phyloP scores from a whole-genome alignment of 2,329 filamentous ascomycete species.

The Scedosporium boydii region DNA sequence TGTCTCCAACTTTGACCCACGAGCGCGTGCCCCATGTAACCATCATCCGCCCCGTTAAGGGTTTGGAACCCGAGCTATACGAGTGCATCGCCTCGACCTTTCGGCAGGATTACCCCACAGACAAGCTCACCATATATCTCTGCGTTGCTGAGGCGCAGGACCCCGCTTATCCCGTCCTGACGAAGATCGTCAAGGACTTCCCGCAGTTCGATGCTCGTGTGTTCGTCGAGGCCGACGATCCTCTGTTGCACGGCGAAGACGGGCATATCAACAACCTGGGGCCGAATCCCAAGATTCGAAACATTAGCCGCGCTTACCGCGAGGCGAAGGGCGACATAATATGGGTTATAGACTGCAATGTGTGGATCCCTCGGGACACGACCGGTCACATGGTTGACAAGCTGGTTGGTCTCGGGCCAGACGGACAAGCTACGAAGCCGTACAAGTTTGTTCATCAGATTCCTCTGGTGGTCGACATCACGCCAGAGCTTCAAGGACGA shows the following conservation, averaged over 20 bases:
- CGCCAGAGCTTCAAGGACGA: slow-evolving; percentile 1
- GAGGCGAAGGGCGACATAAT: slow-evolving; percentile 82
- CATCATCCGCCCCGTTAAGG: slow-evolving; percentile 87
- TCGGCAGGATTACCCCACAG: slow-evolving; percentile 66
- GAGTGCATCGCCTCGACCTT: slow-evolving; percentile 86
- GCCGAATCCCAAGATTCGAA: slow-evolving; percentile 96
- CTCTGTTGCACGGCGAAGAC: slow-evolving; percentile 47
- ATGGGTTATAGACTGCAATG: slow-evolving; percentile 94
- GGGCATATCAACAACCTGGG: slow-evolving; percentile 55
- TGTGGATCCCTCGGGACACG: slow-evolving; percentile 77
- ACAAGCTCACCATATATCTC: slow-evolving; percentile 70
- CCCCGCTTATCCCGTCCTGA: slow-evolving; percentile 65
- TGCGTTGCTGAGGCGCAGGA: slow-evolving; percentile 71
- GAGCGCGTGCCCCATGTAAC: slow-evolving; percentile 70
- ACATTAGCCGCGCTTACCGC: slow-evolving; percentile 86
- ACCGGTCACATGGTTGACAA: slow-evolving; percentile 83
- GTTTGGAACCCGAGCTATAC: slow-evolving; percentile 80
- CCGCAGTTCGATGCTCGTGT: slow-evolving; percentile 61
- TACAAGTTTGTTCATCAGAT: slow-evolving; percentile 95
- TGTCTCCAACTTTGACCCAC: slow-evolving; percentile 39
- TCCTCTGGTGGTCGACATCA: slow-evolving; percentile 75
- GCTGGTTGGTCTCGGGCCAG: slow-evolving; percentile 56
- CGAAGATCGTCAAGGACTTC: slow-evolving; percentile 64
- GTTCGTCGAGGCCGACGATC: slow-evolving; percentile 75
- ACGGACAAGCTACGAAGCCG: slow-evolving; percentile 37